Conservation (phyloP, 2,329 filamentous ascomycete species). For the Aspergillus carbonarius region DNA sequence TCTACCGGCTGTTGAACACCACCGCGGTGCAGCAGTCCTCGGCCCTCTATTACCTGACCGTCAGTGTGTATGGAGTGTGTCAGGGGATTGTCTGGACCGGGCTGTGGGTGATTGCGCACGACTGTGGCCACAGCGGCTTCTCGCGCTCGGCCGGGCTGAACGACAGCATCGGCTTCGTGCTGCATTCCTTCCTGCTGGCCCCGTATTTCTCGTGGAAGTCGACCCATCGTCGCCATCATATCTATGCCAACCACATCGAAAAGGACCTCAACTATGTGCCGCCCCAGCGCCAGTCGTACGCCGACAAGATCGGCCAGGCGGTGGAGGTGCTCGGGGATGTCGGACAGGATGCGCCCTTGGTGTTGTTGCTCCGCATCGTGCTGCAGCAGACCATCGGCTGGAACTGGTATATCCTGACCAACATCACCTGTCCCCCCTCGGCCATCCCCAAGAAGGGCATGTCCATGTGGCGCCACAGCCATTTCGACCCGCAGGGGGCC, state of each 20-base stretch:
- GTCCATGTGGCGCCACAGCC: background rate
- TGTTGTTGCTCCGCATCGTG: background rate
- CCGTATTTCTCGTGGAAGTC: background rate
- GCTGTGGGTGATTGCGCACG: background rate
- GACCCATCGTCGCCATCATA: background rate
- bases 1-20: background rate
- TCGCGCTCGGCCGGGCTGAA: background rate
- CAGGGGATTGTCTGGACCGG: background rate
- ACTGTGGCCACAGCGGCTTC: background rate
- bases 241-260: background rate
- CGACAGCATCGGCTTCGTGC: background rate
- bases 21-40: background rate
- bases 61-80: background rate
- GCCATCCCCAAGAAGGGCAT: background rate
- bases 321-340: background rate
- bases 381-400: background rate
- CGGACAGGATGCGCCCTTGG: background rate
- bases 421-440: background rate
- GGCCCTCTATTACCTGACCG: background rate
- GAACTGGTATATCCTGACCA: background rate
- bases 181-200: background rate
- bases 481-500: background rate
- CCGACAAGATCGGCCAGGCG: background rate
- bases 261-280: background rate
- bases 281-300: background rate